Conservation (phyloP, 768 basidiomycete species). For the Auriscalpium microsporum region DNA sequence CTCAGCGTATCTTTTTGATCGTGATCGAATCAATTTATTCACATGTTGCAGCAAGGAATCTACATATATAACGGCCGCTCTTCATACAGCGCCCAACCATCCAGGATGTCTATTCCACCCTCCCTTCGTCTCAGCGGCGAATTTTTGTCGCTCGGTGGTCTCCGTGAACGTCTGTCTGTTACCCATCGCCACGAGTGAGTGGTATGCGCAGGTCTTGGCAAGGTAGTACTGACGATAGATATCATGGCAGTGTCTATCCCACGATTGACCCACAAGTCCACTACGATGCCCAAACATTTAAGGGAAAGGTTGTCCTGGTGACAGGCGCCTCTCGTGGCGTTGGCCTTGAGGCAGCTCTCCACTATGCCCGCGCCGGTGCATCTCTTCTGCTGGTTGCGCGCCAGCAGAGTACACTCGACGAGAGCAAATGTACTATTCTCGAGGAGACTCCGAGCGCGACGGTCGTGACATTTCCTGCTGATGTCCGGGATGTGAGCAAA, state of each 20-base stretch:
- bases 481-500: constrained; percentile 17
- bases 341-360: constrained; percentile 18
- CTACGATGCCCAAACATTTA: constrained; percentile 9
- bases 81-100: too few relatives aligned
- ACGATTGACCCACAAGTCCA: constrained; percentile 19
- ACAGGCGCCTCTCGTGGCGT: constrained; percentile 23
- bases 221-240: too few relatives aligned
- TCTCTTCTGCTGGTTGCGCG: constrained; percentile 18
- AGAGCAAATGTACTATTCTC: constrained; percentile 15
- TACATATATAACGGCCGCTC: too few relatives aligned
- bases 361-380: constrained; percentile 22
- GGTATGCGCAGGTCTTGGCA: too few relatives aligned
- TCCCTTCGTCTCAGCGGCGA: too few relatives aligned
- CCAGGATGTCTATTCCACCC: too few relatives aligned
- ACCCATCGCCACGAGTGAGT: too few relatives aligned
- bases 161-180: too few relatives aligned
- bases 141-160: too few relatives aligned
- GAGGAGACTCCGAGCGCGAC: constrained; percentile 1
- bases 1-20: too few relatives aligned
- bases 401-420: constrained; percentile 12
- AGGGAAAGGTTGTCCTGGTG: constrained; percentile 22
- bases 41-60: too few relatives aligned
- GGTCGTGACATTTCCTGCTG: constrained; percentile 17
- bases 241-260: constrained; percentile 15
- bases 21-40: too few relatives aligned